Evolutionary conservation across 2,329 filamentous ascomycete species (phyloP).

Genomic region (Neofusicoccum laricinum): DNA sequence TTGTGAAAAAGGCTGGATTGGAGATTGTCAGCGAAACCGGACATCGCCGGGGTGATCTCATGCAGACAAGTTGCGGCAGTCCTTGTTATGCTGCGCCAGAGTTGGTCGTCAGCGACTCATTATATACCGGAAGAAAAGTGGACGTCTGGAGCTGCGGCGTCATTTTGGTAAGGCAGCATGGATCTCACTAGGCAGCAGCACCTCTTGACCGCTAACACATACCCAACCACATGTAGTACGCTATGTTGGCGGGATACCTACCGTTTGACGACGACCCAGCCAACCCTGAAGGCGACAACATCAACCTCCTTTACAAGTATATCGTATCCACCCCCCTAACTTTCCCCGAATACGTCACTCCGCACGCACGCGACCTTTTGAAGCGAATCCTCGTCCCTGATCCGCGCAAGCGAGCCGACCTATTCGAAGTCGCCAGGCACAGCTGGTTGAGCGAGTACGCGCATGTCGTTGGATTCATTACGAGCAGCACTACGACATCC

Average conservation of each 20-base stretch:
- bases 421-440: slow-evolving; percentile 96
- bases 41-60: slow-evolving; percentile 82
- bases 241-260: slow-evolving; percentile 95
- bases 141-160: slow-evolving; percentile 99
- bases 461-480: slow-evolving; percentile 96
- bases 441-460: slow-evolving; percentile 98
- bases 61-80: slow-evolving; percentile 98
- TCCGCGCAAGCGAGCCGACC: slow-evolving; percentile 86
- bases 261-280: slow-evolving; percentile 98
- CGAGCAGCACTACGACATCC: slow-evolving; percentile 85
- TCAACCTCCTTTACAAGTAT: slow-evolving; percentile 98
- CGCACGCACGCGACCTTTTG: slow-evolving; percentile 88
- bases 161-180: slow-evolving; percentile 70
- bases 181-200: background rate
- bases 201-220: background rate
- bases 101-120: slow-evolving; percentile 91
- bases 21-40: slow-evolving; percentile 75
- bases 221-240: slow-evolving; percentile 62
- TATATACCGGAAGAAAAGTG: slow-evolving; percentile 96
- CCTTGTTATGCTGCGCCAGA: slow-evolving; percentile 97
- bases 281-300: slow-evolving; percentile 98
- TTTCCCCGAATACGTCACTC: slow-evolving; percentile 98
- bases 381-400: slow-evolving; percentile 93
- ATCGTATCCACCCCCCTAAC: slow-evolving; percentile 96
- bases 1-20: slow-evolving; percentile 79